Conservation (phyloP, 176 grass and related monocot genomes). For the Eremochloa ophiuroides region DNA sequence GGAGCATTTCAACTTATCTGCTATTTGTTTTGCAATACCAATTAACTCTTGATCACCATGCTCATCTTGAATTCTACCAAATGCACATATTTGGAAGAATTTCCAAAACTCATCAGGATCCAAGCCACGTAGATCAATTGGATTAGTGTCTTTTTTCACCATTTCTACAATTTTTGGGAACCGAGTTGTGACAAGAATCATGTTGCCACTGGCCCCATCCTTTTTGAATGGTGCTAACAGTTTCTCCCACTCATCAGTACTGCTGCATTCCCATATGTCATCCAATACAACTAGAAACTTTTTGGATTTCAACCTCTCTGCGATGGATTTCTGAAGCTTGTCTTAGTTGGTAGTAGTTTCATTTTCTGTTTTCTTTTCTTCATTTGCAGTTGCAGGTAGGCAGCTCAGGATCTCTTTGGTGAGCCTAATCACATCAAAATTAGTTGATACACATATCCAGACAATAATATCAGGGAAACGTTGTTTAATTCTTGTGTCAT, state of each 20-base stretch:
- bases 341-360: not conserved
- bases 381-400: not conserved
- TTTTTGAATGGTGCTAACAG: not conserved
- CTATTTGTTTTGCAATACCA: not conserved
- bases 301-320: not conserved
- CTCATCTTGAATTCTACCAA: not conserved
- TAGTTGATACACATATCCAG: constrained; percentile 33
- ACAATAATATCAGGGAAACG: not conserved
- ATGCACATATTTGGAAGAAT: constrained; percentile 16
- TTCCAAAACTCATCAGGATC: not conserved
- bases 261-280: constrained; percentile 23
- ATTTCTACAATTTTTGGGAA: not conserved
- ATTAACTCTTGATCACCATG: not conserved
- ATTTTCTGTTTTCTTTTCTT: accelerated
- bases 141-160: not conserved
- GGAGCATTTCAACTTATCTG: not conserved
- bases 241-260: not conserved
- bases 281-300: constrained; percentile 20
- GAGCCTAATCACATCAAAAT: constrained; percentile 28
- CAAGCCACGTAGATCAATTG: not conserved
- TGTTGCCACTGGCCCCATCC: not conserved
- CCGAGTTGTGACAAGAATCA: constrained; percentile 26
- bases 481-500: not conserved
- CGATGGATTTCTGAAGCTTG: not conserved
- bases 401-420: not conserved